Base-by-base conservation (phyloP, 768 basidiomycete genomes). In the Gyrodon lividus region DNA sequence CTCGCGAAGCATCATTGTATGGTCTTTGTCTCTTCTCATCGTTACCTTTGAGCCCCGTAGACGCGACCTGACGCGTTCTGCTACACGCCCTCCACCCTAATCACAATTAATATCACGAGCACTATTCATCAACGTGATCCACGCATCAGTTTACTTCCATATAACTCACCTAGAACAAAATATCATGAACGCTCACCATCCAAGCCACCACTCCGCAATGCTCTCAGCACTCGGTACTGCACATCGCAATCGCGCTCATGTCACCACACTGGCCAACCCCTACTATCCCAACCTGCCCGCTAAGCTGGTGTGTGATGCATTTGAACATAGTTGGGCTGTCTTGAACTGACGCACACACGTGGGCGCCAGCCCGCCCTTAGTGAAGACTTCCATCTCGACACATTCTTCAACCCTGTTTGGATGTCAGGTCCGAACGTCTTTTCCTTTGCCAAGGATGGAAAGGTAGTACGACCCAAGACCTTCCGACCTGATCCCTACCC, bases 381-480 rank as follows among this genome's bases (percentile, higher is more conserved):
- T 14, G 47, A 22, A 23, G 68, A 86, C 79, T 67, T 85, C 74
- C 61, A 79, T 76, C 44, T 74, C 66, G 58, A 84, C 74, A 30
- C 74, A 66, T 51, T 81, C 73, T 49, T 74, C 68, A 51, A 74
- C 56, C 37, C 60, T 53, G 31, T 74, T 67, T 38, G 81, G 77
- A 66, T 54, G 56, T 50, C 57, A 2, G 58, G 64, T 37, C 57
- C 59, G 33, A 33, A 58, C 6, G 62, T 64, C 6, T 64, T 66
- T 40, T 50, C 56, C 6, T 64, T 62, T 6, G 39, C 59, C 26
- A 33, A 58, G 33, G 53, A 61, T 12, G 66, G 53, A 14, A 60
- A 41, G 46, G 30, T 69, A 37, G 42, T 57, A 8, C 38, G 26
- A 28, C 56, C 50, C 2, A 26, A 49, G 40, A 31, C 26, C 24